Evolutionary conservation across 495 filamentous ascomycete genomes (phyloP), one percentile per base, ranked within the genome.

Genomic region (Aspergillus steynii): DNA sequence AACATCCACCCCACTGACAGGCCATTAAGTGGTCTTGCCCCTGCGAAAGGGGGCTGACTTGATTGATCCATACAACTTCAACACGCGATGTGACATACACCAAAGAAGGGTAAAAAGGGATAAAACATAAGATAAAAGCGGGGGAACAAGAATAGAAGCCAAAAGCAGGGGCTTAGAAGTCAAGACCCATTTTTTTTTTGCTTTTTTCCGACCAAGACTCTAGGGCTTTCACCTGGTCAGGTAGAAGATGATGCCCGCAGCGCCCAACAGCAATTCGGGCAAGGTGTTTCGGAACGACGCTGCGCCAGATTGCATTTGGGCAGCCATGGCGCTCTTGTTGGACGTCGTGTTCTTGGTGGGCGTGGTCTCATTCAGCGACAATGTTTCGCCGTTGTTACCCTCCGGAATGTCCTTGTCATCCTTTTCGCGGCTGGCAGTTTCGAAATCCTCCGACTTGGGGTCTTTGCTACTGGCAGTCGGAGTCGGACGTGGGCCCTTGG

Each of bases 401-500:
- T 68, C 66, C 34, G 52, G 49, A 34, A 67, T 58, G 9, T 53
- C 61, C 42, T 59, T 59, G 14, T 65, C 55, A 20, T 64, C 51
- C 0, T 61, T 51, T 27, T 68, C 62, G 31, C 56, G 57, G 3
- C 60, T 60, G 4, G 67, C 59, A 29, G 61, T 65, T 25, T 58
- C 64, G 12, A 61, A 63, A 27, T 58, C 29, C 26, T 46, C 46
- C 10, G 46, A 50, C 14, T 58, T 28, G 14, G 56, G 56, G 15
- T 59, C 48, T 9, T 29, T 5, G 5, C 15, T 2, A 42, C 1
- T 12, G 12, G 9, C 7, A 42, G 37, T 42, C 20, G 20, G 50
- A 26, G 51, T 14, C 2, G 60, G 60, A 53, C 48, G 54, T 3
- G 60, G 54, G 15, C 55, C 60, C 50, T 57, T 56, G 3, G 55